phyloP scores from a whole-genome alignment of 2,329 filamentous ascomycete genomes.

The Seiridium unicorne region DNA sequence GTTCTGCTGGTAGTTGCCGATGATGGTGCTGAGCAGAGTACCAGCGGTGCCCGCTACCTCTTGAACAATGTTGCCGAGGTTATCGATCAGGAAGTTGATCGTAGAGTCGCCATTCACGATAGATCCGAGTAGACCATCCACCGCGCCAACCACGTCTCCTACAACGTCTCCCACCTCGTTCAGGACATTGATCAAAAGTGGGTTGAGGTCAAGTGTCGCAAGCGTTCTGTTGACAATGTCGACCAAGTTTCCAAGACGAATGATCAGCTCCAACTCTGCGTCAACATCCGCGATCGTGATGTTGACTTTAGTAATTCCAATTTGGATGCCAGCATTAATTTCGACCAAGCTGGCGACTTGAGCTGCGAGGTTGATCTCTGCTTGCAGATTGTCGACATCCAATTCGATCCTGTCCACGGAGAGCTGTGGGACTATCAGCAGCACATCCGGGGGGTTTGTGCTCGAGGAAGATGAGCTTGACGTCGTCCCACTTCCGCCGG shows the following conservation, averaged over 20 bases:
- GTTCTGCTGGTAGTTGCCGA: conserved; percentile 50
- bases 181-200: conserved; percentile 54
- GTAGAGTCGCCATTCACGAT: conserved; percentile 55
- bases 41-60: conserved; percentile 49
- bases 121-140: conserved; percentile 57
- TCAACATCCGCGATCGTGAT: conserved; percentile 61
- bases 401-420: conserved; percentile 59
- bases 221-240: conserved; percentile 62
- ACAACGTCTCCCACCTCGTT: conserved; percentile 52
- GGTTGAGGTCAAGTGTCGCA: conserved; percentile 58
- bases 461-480: conserved; percentile 24
- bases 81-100: conserved; percentile 57
- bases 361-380: conserved; percentile 59
- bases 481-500: conserved; percentile 17
- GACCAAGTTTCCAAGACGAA: conserved; percentile 58
- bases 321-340: conserved; percentile 52
- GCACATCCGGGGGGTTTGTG: conserved; percentile 51
- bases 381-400: conserved; percentile 55
- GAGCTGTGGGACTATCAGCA: conserved; percentile 55
- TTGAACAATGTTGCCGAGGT: conserved; percentile 62
- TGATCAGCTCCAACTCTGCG: conserved; percentile 57
- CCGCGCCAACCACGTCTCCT: conserved; percentile 52
- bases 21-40: conserved; percentile 46
- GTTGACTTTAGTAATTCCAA: conserved; percentile 51
- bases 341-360: conserved; percentile 57